Conservation (phyloP, 1,284 basidiomycete genomes). For the Amanita bisporigera region DNA sequence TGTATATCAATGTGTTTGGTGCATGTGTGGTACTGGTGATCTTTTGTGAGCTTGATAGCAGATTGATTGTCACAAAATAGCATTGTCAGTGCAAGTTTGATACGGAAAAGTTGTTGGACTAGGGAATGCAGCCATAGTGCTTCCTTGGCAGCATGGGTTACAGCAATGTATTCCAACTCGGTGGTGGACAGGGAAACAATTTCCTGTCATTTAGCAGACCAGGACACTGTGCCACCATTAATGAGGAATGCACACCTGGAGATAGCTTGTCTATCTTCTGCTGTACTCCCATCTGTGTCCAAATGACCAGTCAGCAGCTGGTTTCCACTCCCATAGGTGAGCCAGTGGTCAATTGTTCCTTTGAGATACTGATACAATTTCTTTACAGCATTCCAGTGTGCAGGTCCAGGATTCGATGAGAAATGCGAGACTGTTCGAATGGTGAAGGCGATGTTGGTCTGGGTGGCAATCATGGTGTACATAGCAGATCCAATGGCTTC, state of each 20-base stretch:
- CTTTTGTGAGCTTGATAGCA: constrained; percentile 17
- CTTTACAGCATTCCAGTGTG: constrained; percentile 38
- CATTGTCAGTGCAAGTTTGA: constrained; percentile 7
- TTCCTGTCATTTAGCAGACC: constrained; percentile 45
- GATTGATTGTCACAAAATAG: constrained; percentile 19
- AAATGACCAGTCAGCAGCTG: no score
- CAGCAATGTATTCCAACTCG: constrained; percentile 37
- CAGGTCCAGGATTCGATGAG: constrained; percentile 24
- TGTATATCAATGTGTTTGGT: constrained; percentile 17
- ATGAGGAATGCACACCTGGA: constrained; percentile 32
- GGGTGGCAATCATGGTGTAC: constrained; percentile 40
- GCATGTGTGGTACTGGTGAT: constrained; percentile 16
- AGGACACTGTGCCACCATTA: constrained; percentile 42
- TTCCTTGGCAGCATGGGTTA: constrained; percentile 14
- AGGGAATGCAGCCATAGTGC: constrained; percentile 35
- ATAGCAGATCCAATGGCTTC: neutral
- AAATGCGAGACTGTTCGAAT: constrained; percentile 35
- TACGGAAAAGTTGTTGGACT: neutral
- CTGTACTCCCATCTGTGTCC: no score
- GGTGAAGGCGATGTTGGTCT: constrained; percentile 42
- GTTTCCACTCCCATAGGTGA: constrained; percentile 24
- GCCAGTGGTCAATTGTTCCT: constrained; percentile 32
- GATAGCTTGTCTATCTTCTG: no score
- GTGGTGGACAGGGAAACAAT: constrained; percentile 40
- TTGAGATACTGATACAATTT: constrained; percentile 38